Evolutionary conservation across 1,284 basidiomycete genomes (phyloP).

Genomic region (Leccinum variabile): DNA sequence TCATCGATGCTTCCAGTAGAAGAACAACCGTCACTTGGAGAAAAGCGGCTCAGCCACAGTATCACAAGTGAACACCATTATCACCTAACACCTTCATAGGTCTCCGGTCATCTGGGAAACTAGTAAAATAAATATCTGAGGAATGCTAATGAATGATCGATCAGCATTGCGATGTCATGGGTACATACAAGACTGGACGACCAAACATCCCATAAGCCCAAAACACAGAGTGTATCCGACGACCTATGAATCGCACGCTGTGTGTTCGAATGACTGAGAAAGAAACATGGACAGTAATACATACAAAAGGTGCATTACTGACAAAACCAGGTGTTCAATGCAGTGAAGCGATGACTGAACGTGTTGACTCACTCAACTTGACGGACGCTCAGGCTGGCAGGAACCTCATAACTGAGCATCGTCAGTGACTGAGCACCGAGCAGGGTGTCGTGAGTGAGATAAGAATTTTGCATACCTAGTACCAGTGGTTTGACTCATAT

Average conservation of each 20-base stretch:
- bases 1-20: conserved; percentile 20
- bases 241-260: background rate
- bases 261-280: background rate
- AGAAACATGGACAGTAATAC: background rate
- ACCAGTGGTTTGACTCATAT: no score
- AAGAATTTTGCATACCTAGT: no score
- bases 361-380: background rate
- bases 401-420: no score
- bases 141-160: background rate
- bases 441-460: no score
- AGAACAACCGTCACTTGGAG: conserved; percentile 16
- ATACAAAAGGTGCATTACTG: background rate
- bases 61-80: background rate
- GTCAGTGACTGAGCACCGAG: no score
- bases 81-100: conserved; percentile 9
- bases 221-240: background rate
- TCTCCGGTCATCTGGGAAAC: conserved; percentile 5
- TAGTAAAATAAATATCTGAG: conserved; percentile 10
- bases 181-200: background rate
- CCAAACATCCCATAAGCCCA: background rate
- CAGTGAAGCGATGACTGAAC: background rate
- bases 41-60: background rate
- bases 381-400: no score
- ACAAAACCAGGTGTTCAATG: background rate
- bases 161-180: background rate